Conservation (phyloP, 768 basidiomycete species). For the Suillus bovinus region DNA sequence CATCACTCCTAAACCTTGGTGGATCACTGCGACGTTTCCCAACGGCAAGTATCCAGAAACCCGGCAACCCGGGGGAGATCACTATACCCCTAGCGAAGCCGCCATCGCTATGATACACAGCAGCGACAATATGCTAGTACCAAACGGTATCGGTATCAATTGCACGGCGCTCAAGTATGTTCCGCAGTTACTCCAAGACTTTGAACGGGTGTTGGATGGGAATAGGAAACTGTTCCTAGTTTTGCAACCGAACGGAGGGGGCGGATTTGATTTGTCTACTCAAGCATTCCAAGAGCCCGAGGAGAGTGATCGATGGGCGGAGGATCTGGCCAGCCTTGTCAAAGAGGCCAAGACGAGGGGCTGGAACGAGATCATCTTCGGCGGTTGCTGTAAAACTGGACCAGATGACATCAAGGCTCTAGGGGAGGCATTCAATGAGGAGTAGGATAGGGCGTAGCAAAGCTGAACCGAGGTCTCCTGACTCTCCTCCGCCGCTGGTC, state of each 20-base stretch:
- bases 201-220: constrained; percentile 28
- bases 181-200: constrained; percentile 38
- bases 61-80: constrained; percentile 22
- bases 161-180: constrained; percentile 58
- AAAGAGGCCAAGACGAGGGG: constrained; percentile 17
- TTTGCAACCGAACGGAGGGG: constrained; percentile 73
- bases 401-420: constrained; percentile 49
- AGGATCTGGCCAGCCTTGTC: constrained; percentile 28
- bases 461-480: not conserved
- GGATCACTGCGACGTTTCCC: constrained; percentile 70
- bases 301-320: constrained; percentile 35
- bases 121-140: constrained; percentile 30
- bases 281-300: constrained; percentile 41
- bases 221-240: constrained; percentile 50
- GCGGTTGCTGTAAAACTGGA: constrained; percentile 69
- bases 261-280: constrained; percentile 49
- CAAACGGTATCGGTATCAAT: constrained; percentile 70
- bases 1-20: constrained; percentile 58
- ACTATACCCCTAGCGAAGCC: constrained; percentile 40
- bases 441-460: not conserved
- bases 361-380: constrained; percentile 58
- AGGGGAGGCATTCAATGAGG: not conserved
- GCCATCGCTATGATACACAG: constrained; percentile 40
- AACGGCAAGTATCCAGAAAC: constrained; percentile 47
- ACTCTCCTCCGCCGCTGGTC: no score